These are phyloP conservation scores for Lecanicillium sp. DNA, from an alignment of 2,329 filamentous ascomycete species.

Conservation along the genomic window DNA sequence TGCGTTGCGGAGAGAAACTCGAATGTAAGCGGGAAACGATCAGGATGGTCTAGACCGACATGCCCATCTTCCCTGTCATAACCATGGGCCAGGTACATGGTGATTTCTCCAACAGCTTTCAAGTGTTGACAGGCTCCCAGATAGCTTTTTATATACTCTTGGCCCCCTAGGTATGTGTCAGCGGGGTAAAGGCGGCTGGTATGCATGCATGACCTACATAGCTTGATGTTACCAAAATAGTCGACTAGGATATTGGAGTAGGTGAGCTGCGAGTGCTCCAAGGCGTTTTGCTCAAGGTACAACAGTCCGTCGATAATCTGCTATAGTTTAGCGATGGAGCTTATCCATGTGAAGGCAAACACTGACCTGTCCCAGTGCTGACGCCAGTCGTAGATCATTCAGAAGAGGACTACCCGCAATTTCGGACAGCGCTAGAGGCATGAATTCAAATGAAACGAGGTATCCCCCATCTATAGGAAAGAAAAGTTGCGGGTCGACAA, in stretches of 20 bases:
- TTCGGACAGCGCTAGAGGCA: conserved; percentile 8
- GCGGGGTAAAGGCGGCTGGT: neutral
- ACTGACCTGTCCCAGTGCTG: conserved; percentile 7
- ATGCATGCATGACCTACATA: conserved; percentile 5
- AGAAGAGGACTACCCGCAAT: conserved; percentile 5
- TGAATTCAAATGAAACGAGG: conserved; percentile 7
- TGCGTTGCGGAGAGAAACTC: conserved; percentile 1
- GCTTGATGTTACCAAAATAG: conserved; percentile 5
- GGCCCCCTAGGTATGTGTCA: conserved; percentile 3
- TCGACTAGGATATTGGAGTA: conserved; percentile 8
- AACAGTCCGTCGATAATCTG: conserved; percentile 6
- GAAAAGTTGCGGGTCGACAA: conserved; percentile 1
- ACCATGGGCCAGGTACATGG: conserved; percentile 1
- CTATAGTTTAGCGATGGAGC: neutral
- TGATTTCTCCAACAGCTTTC: neutral
- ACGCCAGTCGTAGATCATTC: conserved; percentile 6
- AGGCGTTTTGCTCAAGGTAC: conserved; percentile 7
- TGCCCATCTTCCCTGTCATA: neutral
- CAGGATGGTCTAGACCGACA: neutral
- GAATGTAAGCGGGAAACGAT: neutral
- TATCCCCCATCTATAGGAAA: neutral
- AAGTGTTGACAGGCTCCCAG: neutral
- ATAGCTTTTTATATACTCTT: conserved; percentile 4
- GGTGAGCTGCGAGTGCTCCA: conserved; percentile 7
- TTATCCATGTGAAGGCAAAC: neutral